Evolutionary conservation across 345 rosid species (phyloP).

Genomic region (Aethionema arabicum): DNA sequence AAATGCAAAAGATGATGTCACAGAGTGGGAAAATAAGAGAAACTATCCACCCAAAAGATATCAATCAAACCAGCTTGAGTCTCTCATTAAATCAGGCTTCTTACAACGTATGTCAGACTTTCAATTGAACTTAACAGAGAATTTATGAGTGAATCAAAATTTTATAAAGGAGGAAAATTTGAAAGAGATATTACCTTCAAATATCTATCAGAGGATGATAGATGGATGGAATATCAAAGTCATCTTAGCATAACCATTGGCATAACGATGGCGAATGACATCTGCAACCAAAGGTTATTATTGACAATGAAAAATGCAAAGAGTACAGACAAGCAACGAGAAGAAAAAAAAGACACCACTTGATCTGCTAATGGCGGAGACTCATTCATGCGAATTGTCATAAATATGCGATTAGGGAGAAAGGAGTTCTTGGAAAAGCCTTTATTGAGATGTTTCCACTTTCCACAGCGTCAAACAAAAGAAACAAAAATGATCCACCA

Average conservation of each 20-base stretch:
- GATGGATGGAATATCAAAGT: neutral
- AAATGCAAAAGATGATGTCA: neutral
- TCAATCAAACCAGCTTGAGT: no score
- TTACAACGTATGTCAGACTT: neutral
- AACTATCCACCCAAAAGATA: no score
- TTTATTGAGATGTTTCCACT: neutral
- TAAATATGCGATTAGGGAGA: slow-evolving; percentile 29
- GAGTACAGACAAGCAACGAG: neutral
- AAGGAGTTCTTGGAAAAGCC: slow-evolving; percentile 19
- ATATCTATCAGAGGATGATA: no score
- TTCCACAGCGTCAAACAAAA: neutral
- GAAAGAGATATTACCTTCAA: no score
- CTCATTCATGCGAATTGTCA: neutral
- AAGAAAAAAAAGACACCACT: neutral
- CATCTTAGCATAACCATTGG: slow-evolving; percentile 5
- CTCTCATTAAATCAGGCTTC: neutral
- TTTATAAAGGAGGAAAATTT: neutral
- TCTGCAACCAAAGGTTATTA: neutral
- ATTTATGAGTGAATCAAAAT: neutral
- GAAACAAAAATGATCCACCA: neutral
- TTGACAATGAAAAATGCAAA: neutral
- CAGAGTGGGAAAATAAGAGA: no score
- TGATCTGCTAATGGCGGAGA: neutral
- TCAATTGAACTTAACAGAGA: neutral
- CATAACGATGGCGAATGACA: neutral